These are phyloP conservation scores for Pelargonium nanum DNA, from an alignment of 345 rosid species.

Conservation along the genomic window DNA sequence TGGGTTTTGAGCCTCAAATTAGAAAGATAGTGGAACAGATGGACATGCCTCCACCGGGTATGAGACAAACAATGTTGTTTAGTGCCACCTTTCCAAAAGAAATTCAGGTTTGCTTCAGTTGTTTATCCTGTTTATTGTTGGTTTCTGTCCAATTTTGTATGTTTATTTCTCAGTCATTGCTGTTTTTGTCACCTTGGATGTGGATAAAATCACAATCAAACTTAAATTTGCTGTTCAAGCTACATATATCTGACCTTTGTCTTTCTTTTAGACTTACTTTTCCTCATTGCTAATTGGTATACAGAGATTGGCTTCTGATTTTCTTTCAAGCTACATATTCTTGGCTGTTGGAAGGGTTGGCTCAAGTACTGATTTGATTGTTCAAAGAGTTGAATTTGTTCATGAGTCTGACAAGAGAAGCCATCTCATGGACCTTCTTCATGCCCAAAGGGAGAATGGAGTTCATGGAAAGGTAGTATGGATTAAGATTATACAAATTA, in stretches of 20 bases:
- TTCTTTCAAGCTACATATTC: conserved; percentile 60
- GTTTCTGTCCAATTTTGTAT: not conserved
- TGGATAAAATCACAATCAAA: not conserved
- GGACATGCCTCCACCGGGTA: conserved; percentile 90
- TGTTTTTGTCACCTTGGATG: not conserved
- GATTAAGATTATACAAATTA: not conserved
- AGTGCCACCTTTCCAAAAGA: conserved; percentile 96
- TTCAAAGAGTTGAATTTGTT: conserved; percentile 87
- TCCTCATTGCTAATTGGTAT: conserved; percentile 7
- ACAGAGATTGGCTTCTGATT: conserved; percentile 97
- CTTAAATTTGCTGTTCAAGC: not conserved
- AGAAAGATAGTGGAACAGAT: conserved; percentile 86
- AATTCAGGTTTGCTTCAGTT: conserved; percentile 57
- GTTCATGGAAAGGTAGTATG: conserved; percentile 59
- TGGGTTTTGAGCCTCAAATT: conserved; percentile 99
- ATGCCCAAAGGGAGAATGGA: conserved; percentile 84
- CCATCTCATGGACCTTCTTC: conserved; percentile 96
- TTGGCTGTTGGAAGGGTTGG: conserved; percentile 98
- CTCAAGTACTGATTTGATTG: conserved; percentile 95
- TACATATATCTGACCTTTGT: not conserved
- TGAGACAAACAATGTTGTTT: conserved; percentile 85
- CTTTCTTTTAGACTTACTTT: not conserved
- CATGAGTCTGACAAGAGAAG: conserved; percentile 95
- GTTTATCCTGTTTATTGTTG: not conserved
- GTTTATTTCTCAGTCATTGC: not conserved